Percentiles rank a stretch among this genome's conserved stretches.
phyloP scores from a whole-genome alignment of 1,284 basidiomycete species.

The Earliella scabrosa region DNA sequence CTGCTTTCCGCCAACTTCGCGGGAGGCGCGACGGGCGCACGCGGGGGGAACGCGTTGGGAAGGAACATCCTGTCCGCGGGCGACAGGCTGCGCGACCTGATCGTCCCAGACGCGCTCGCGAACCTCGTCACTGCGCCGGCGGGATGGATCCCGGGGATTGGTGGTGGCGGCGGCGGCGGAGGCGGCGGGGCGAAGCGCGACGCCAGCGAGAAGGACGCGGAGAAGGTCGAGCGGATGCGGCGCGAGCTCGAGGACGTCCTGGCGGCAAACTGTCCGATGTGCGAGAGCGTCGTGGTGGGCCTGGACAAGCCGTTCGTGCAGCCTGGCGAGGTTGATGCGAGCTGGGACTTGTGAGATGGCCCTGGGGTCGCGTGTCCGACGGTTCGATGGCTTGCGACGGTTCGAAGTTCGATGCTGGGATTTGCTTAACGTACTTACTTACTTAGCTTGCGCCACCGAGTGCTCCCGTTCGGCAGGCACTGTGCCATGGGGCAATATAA shows the following conservation, averaged over 20 bases:
- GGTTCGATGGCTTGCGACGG: too few relatives aligned
- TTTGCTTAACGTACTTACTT: too few relatives aligned
- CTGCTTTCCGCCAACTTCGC: slow-evolving; percentile 77
- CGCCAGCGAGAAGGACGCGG: slow-evolving; percentile 55
- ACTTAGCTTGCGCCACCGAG: too few relatives aligned
- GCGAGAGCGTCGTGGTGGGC: slow-evolving; percentile 85
- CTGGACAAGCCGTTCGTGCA: slow-evolving; percentile 87
- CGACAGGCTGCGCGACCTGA: slow-evolving; percentile 87
- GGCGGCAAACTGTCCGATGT: slow-evolving; percentile 87
- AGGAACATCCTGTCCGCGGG: slow-evolving; percentile 88
- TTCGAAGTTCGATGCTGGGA: too few relatives aligned
- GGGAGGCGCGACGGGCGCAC: slow-evolving; percentile 55
- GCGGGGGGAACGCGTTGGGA: slow-evolving; percentile 68
- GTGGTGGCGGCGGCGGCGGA: slow-evolving; percentile 41
- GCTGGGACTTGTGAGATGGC: slow-evolving; percentile 71
- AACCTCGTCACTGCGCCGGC: slow-evolving; percentile 66
- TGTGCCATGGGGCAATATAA: too few relatives aligned
- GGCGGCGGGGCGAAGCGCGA: slow-evolving; percentile 43
- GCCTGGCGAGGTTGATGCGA: slow-evolving; percentile 80
- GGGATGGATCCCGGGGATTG: slow-evolving; percentile 70
- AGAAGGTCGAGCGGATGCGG: slow-evolving; percentile 70
- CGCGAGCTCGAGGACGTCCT: slow-evolving; percentile 87
- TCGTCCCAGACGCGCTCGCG: slow-evolving; percentile 90
- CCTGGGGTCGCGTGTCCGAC: too few relatives aligned
- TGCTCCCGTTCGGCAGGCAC: too few relatives aligned